These are phyloP conservation scores for Aspergillus glaucus DNA, from an alignment of 2,329 filamentous ascomycete genomes.

Conservation along the genomic window DNA sequence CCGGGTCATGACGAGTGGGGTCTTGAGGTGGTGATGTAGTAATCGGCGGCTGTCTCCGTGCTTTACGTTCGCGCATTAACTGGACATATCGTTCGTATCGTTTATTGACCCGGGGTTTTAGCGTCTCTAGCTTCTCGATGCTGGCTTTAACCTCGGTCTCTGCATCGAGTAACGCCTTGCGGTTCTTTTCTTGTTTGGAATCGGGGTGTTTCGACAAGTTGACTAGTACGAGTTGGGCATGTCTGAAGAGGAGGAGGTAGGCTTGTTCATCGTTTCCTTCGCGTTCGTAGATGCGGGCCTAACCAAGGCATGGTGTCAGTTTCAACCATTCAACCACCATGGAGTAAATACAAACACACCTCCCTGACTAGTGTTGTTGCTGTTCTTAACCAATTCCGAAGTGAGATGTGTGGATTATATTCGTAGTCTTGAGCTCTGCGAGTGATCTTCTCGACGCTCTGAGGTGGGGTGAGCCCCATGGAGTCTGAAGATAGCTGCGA, in stretches of 20 bases:
- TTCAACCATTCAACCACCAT: not conserved
- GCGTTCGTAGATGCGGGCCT: constrained; percentile 73
- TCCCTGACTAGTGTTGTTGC: constrained; percentile 74
- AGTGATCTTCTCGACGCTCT: constrained; percentile 71
- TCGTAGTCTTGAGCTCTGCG: constrained; percentile 70
- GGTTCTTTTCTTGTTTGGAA: constrained; percentile 57
- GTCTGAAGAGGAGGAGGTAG: constrained; percentile 85
- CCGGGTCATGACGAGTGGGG: constrained; percentile 47
- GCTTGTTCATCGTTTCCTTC: constrained; percentile 84
- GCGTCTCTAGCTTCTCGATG: constrained; percentile 63
- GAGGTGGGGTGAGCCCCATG: constrained; percentile 44
- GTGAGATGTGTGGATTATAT: constrained; percentile 68
- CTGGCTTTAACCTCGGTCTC: constrained; percentile 59
- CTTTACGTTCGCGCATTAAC: constrained; percentile 41
- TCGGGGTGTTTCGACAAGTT: constrained; percentile 71
- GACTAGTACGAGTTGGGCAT: constrained; percentile 75
- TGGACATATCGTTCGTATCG: constrained; percentile 64
- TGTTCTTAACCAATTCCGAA: constrained; percentile 76
- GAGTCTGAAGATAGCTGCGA: constrained; percentile 13
- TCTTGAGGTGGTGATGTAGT: constrained; percentile 6
- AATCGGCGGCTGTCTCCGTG: constrained; percentile 28
- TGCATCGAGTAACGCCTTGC: constrained; percentile 48
- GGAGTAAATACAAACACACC: constrained; percentile 44
- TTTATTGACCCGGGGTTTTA: constrained; percentile 72
- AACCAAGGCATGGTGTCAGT: not conserved